These are phyloP conservation scores for Penicillium sp. DNA, from an alignment of 2,329 filamentous ascomycete species.

Conservation along the genomic window DNA sequence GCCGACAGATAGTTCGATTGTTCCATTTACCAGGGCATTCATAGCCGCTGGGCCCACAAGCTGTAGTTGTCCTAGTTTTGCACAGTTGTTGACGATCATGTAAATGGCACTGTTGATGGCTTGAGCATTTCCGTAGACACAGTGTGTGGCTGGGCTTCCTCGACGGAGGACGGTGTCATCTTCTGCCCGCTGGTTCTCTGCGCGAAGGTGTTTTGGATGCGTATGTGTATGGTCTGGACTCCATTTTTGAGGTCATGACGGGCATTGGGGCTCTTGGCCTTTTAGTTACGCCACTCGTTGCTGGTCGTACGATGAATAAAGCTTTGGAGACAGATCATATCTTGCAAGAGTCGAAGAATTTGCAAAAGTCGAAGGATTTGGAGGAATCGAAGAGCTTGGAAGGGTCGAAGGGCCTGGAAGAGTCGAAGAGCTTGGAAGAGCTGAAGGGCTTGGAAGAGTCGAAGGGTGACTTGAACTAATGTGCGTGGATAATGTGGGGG, in stretches of 20 bases:
- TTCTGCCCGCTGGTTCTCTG: not conserved
- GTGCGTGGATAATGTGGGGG: not conserved
- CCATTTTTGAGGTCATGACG: conserved; percentile 3
- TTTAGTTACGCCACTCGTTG: not conserved
- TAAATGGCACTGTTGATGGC: not conserved
- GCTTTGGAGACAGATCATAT: conserved; percentile 7
- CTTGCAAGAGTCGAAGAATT: not conserved
- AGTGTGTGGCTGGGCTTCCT: conserved; percentile 1
- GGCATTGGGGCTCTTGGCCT: conserved; percentile 5
- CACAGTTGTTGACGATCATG: not conserved
- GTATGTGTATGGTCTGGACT: conserved; percentile 5
- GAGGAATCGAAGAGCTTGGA: too few species aligned
- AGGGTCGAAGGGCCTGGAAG: too few species aligned
- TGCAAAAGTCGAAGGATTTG: too few species aligned
- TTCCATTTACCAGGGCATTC: not conserved
- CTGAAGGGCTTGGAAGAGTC: not conserved
- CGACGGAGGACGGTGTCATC: conserved; percentile 1
- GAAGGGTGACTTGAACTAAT: not conserved
- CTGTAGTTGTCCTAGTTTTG: not conserved
- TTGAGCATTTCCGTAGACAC: not conserved
- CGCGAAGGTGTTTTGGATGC: not conserved
- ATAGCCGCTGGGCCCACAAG: not conserved
- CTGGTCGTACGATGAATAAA: conserved; percentile 6
- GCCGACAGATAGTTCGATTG: not conserved
- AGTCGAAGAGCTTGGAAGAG: too few species aligned